Evolutionary conservation across 2,329 filamentous ascomycete species (phyloP).

Genomic region (Colletotrichum tamarilloi): DNA sequence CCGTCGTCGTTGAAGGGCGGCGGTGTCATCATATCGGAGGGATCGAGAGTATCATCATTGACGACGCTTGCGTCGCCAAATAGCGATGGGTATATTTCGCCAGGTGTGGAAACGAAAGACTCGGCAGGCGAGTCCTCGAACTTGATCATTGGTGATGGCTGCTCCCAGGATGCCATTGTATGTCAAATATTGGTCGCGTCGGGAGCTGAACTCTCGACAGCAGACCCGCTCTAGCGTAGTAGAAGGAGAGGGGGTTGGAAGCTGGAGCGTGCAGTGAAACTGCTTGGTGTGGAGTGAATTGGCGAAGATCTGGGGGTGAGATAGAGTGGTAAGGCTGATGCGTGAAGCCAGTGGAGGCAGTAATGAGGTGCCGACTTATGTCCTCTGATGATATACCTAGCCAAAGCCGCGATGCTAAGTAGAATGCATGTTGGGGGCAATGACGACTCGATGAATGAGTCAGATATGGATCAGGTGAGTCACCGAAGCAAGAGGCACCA

Average conservation of each 20-base stretch:
- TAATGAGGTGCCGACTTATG: slow-evolving; percentile 50
- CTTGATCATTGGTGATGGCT: slow-evolving; percentile 58
- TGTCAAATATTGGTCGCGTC: slow-evolving; percentile 33
- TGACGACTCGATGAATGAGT: slow-evolving; percentile 42
- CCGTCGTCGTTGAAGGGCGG: slow-evolving; percentile 47
- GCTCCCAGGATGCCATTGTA: slow-evolving; percentile 55
- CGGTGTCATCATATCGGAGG: slow-evolving; percentile 63
- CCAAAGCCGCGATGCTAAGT: slow-evolving; percentile 23
- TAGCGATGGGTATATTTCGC: slow-evolving; percentile 61
- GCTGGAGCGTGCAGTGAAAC: neutral
- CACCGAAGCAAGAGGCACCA: slow-evolving; percentile 26
- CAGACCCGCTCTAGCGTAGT: slow-evolving; percentile 6
- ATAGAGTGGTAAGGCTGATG: slow-evolving; percentile 21
- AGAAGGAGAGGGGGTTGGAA: slow-evolving; percentile 20
- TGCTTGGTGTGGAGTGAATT: neutral
- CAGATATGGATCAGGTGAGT: slow-evolving; percentile 32
- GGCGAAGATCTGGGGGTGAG: slow-evolving; percentile 25
- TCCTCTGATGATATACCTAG: slow-evolving; percentile 45
- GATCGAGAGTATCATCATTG: slow-evolving; percentile 51
- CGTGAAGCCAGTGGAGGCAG: neutral
- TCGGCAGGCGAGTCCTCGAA: slow-evolving; percentile 66
- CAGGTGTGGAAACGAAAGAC: slow-evolving; percentile 63
- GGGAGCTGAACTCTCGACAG: neutral
- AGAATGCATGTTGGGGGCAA: slow-evolving; percentile 38
- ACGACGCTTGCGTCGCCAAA: slow-evolving; percentile 49